These are phyloP conservation scores for Lactarius sanguifluus DNA, from an alignment of 768 basidiomycete genomes.

Conservation along the genomic window DNA sequence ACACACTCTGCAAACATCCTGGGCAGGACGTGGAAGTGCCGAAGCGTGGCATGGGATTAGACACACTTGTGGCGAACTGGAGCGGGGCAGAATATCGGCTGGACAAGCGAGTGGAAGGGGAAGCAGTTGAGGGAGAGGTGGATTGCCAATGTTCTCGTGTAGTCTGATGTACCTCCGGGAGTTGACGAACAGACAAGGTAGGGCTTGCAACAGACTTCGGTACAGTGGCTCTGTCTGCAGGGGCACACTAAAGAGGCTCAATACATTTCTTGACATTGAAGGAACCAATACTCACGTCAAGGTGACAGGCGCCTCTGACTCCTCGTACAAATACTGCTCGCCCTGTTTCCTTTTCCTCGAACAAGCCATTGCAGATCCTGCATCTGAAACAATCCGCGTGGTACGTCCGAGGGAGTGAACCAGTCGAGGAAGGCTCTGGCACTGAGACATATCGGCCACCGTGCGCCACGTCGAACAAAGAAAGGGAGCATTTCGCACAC, in stretches of 20 bases:
- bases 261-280: constrained; percentile 7
- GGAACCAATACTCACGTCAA: constrained; percentile 46
- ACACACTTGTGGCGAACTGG: constrained; percentile 39
- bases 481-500: constrained; percentile 60
- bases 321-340: constrained; percentile 71
- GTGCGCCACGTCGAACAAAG: constrained; percentile 56
- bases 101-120: constrained; percentile 35
- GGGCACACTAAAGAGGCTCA: constrained; percentile 43
- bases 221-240: constrained; percentile 44
- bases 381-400: constrained; percentile 80
- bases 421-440: constrained; percentile 46
- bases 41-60: constrained; percentile 50
- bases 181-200: constrained; percentile 19
- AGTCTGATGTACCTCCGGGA: constrained; percentile 13
- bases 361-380: constrained; percentile 58
- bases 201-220: constrained; percentile 29
- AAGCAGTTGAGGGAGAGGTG: constrained; percentile 29
- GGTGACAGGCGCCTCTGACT: constrained; percentile 65
- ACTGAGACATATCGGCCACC: constrained; percentile 72
- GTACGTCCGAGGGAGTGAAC: constrained; percentile 55
- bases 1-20: constrained; percentile 70
- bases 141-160: constrained; percentile 27
- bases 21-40: constrained; percentile 66
- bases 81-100: constrained; percentile 45
- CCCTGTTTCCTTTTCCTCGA: constrained; percentile 60